A percentile compares a stretch with the other conserved stretches of the same genome.
Conservation (phyloP, 345 rosid species). For the Microthlaspi erraticum region DNA sequence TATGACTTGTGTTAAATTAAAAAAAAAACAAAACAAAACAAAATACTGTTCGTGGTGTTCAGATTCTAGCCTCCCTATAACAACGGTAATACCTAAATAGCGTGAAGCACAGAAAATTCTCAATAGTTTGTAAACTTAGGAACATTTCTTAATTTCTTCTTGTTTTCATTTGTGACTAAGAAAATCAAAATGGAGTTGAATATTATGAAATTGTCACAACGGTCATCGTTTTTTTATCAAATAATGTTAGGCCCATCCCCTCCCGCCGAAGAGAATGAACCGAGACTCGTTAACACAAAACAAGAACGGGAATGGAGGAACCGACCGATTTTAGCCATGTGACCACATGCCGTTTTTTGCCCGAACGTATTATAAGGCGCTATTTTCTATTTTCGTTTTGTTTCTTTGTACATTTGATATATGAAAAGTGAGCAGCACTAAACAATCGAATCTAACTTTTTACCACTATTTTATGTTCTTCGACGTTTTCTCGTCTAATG, state of each 20-base stretch:
- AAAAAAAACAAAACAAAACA: no score
- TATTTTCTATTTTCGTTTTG: constrained; percentile 4
- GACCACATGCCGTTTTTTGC: constrained; percentile 38
- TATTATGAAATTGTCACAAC: neutral
- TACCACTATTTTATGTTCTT: constrained; percentile 3
- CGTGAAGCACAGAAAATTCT: constrained; percentile 12
- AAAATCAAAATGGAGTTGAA: neutral
- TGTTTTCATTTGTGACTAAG: constrained; percentile 1
- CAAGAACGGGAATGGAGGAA: constrained; percentile 36
- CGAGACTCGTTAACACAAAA: constrained; percentile 35
- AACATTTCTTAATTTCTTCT: neutral
- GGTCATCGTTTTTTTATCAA: constrained; percentile 4
- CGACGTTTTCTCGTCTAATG: constrained; percentile 24
- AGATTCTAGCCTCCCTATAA: constrained; percentile 16
- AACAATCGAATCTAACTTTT: constrained; percentile 1
- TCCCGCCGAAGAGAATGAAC: constrained; percentile 39
- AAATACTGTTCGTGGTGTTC: neutral
- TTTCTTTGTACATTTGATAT: constrained; percentile 4
- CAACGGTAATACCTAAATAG: constrained; percentile 27
- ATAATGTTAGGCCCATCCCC: constrained; percentile 27
- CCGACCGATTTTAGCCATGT: constrained; percentile 44
- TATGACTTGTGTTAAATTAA: constrained; percentile 3
- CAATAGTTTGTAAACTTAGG: neutral
- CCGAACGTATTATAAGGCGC: constrained; percentile 1
- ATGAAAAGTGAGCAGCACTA: neutral